Conservation (phyloP, 2,329 filamentous ascomycete genomes). For the Rhynchosporium agropyri region DNA sequence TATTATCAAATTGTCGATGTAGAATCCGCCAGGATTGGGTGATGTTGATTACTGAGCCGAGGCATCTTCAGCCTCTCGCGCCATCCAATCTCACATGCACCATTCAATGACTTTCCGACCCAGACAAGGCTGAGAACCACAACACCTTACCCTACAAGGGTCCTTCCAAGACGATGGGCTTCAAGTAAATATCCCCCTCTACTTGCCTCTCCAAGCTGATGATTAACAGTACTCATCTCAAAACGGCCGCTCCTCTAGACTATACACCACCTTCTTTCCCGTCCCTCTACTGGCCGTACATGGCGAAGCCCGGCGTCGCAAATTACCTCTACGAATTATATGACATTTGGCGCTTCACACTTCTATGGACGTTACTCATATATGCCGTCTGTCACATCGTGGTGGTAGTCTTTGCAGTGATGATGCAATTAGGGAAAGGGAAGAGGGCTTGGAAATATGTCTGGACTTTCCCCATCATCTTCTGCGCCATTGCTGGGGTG, state of each 20-base stretch:
- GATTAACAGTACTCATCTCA: constrained; percentile 32
- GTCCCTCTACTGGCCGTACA: constrained; percentile 65
- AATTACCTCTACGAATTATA: constrained; percentile 59
- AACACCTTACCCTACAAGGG: constrained; percentile 4
- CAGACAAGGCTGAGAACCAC: constrained; percentile 18
- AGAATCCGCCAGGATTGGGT: constrained; percentile 19
- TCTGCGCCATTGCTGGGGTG: constrained; percentile 60
- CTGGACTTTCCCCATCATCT: constrained; percentile 64
- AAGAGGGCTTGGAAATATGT: constrained; percentile 42
- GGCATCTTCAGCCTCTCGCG: constrained; percentile 28
- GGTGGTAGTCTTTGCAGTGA: constrained; percentile 61
- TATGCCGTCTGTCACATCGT: constrained; percentile 61
- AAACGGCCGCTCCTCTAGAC: constrained; percentile 45
- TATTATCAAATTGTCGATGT: constrained; percentile 11
- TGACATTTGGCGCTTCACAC: constrained; percentile 71
- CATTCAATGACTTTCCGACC: not conserved
- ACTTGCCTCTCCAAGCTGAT: constrained; percentile 18
- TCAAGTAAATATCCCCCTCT: constrained; percentile 27
- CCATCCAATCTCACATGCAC: constrained; percentile 5
- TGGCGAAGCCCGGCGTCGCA: constrained; percentile 48
- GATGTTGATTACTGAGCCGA: constrained; percentile 17
- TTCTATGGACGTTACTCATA: constrained; percentile 69
- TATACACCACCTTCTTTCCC: constrained; percentile 67
- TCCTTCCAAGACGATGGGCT: constrained; percentile 20
- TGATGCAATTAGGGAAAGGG: constrained; percentile 53